Base-by-base conservation (phyloP, 345 rosid species). In the Excoecaria agallocha region DNA sequence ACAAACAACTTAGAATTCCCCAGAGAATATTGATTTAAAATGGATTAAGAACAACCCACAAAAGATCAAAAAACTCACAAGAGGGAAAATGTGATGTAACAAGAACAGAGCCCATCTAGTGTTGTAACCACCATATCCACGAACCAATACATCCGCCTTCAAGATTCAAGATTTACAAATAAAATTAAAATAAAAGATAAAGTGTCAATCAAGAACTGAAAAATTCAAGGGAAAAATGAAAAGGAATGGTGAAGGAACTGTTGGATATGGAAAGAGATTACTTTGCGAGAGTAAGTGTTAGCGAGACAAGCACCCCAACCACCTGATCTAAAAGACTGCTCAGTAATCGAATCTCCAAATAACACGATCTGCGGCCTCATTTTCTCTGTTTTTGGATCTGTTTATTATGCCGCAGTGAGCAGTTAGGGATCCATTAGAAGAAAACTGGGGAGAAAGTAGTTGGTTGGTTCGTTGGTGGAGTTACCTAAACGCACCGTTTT, bases 61-160 rank as follows among this genome's bases (percentile, higher is more conserved):
- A 0, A 52, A 46, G 37, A 51, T 12, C 10, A 30, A 37, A 50
- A 4, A 49, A 54, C 81, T 68, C 75, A 90, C 97, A 77, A 81
- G 84, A 78, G 94, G 92, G 83, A 93, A 91, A 58, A 90, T 73
- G 79, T 86, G 90, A 61, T 83, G 84, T 52, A 93, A 83, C 89
- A 93, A 84, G 86, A 91, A 91, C 79, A 93, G 80, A 70, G 97
- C 97, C 98, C 95, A 91, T 85, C 93, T 79, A 60, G 95, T 90
- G 82, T 88, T 94, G 91, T 94, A 94, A 37, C 98, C 98, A 55
- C 90, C 87, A 78, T 94, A 94, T 25, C 98, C 98, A 82, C 98
- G 98, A 55, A 89, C 84, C n/a, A 88, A 60, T 12, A 91, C 85
- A 77, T 94, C 98, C 20, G 91, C 93, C 92, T 89, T 37, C 20